Base-by-base conservation (phyloP, 345 rosid species). In the Salix arbutifolia region DNA sequence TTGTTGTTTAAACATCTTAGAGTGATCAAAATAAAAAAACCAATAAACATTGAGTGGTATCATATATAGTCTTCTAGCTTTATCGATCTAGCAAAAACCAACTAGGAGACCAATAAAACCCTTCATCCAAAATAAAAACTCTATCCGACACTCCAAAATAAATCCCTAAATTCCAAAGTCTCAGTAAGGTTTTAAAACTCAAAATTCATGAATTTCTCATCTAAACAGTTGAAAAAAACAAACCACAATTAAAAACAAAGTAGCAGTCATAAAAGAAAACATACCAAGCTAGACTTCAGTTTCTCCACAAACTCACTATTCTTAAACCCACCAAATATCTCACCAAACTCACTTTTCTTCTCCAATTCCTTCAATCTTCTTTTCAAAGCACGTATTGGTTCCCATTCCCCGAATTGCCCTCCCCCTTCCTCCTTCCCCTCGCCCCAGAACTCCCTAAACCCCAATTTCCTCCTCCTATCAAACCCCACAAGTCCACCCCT, bases 241-340 rank as follows among this genome's bases (percentile, higher is more conserved):
- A 50, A 26, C 31, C 4, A 71, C n/a, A 31, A 4, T 28, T 60
- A 40, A 74, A 21, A 71, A 37, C 67, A 60, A 25, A 66, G 21
- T n/a, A 52, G n/a, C 12, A 14, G 1, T 69, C 8, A 53, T n/a
- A 35, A 21, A 25, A 18, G 4, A 52, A 21, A 48, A 68, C 90
- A 67, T 89, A 96, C 99, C 95, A 91, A 84, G 85, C 96, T 86
- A 65, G 96, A 86, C 83, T 96, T 96, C 69, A 96, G 78, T 86
- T 92, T 93, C 90, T 91, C 94, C 42, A 93, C 88, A 76, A 93
- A 83, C 61, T 93, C 99, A 69, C 83, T 85, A 75, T 85, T 89
- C 88, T 85, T 91, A 67, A 92, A 82, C 14, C 96, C 93, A 74
- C 87, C 91, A 78, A 91, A 86, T 31, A 91, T 69, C 48, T 94